Conservation (phyloP, 352 stramenopile genomes). For the Pythium monospermum region DNA sequence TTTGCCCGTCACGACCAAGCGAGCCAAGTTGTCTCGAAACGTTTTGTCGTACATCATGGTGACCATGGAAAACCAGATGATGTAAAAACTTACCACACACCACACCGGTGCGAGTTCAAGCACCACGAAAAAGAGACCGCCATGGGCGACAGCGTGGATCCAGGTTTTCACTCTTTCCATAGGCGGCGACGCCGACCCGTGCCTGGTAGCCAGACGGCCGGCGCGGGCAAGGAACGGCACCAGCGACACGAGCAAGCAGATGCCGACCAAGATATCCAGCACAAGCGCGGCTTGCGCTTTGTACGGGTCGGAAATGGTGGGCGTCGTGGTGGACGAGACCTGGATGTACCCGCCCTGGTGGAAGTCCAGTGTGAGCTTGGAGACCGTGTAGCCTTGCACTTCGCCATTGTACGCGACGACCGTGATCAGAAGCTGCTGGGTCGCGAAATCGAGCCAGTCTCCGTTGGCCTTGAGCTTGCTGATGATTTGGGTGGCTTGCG, state of each 20-base stretch:
- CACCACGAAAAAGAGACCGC: too few relatives aligned
- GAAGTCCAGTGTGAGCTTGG: conserved; percentile 26
- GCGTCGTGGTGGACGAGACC: conserved; percentile 12
- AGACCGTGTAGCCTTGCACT: conserved; percentile 26
- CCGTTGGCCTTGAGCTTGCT: conserved; percentile 16
- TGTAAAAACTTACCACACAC: conserved; percentile 27
- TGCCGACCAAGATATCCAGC: conserved; percentile 23
- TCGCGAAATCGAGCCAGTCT: conserved; percentile 26
- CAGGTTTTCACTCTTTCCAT: too few relatives aligned
- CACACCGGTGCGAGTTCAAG: conserved; percentile 1
- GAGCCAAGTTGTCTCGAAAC: conserved; percentile 40
- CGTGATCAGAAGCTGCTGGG: conserved; percentile 27
- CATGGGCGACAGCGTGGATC: too few relatives aligned
- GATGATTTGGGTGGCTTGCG: conserved; percentile 11
- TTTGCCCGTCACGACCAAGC: conserved; percentile 32
- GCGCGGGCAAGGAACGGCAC: neutral
- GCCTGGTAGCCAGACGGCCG: too few relatives aligned
- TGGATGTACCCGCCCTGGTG: conserved; percentile 25
- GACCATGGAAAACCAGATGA: conserved; percentile 29
- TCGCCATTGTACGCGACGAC: conserved; percentile 36
- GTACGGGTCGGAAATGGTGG: conserved; percentile 27
- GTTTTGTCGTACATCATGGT: conserved; percentile 30
- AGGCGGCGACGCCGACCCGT: too few relatives aligned
- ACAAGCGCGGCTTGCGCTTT: conserved; percentile 9
- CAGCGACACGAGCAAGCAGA: conserved; percentile 16